These are phyloP conservation scores for Fusarium decemcellulare DNA, from an alignment of 2,329 filamentous ascomycete species.

Conservation along the genomic window DNA sequence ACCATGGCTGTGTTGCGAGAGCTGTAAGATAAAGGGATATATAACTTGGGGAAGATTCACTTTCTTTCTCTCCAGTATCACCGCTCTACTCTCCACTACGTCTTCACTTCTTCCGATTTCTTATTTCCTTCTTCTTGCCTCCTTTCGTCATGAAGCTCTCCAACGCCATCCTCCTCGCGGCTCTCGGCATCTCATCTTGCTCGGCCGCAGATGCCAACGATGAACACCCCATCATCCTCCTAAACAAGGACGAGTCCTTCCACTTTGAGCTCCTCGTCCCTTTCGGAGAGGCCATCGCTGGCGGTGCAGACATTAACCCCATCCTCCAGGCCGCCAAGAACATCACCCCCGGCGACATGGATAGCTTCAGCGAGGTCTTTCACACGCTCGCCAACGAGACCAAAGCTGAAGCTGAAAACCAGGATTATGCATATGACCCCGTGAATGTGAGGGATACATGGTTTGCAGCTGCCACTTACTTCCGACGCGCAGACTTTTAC, in stretches of 20 bases:
- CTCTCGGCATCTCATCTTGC: background rate
- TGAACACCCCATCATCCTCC: constrained; percentile 1
- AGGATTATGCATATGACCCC: constrained; percentile 37
- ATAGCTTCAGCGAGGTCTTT: constrained; percentile 44
- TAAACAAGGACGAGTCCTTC: constrained; percentile 4
- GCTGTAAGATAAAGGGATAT: background rate
- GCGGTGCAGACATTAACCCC: constrained; percentile 47
- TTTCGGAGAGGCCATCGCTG: background rate
- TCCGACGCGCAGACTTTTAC: constrained; percentile 58
- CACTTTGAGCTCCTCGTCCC: constrained; percentile 7
- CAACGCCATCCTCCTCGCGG: background rate
- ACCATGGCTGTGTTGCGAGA: background rate
- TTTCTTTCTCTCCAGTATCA: background rate
- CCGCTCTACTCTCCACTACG: background rate
- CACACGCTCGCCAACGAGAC: constrained; percentile 42
- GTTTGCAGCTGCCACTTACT: constrained; percentile 59
- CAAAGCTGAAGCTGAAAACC: constrained; percentile 35
- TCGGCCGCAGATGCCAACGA: background rate
- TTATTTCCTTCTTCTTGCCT: background rate
- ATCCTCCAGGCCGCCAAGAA: constrained; percentile 50
- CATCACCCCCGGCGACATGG: constrained; percentile 42
- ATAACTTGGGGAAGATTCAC: background rate
- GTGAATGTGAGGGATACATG: constrained; percentile 44
- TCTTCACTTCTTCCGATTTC: background rate
- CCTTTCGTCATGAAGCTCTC: background rate